Evolutionary conservation across 225 moss, liverwort and hornwort species (phyloP).

Genomic region (Pseudisothecium myosuroides): DNA sequence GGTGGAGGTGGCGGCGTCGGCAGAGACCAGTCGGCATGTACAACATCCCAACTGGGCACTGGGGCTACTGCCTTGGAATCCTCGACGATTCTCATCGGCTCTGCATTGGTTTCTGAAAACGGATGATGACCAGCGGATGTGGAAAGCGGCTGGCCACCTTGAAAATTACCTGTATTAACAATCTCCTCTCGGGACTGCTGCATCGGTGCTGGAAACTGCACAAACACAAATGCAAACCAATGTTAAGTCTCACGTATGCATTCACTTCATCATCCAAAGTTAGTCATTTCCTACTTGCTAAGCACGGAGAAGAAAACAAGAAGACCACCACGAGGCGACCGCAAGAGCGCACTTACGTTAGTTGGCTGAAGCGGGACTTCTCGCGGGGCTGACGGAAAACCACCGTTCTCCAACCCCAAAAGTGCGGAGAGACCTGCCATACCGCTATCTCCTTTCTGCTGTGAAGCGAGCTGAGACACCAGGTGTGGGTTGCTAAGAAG

Average conservation of each 20-base stretch:
- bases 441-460: conserved; percentile 42
- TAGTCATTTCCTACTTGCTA: neutral
- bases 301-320: neutral
- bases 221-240: conserved; percentile 20
- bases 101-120: conserved; percentile 37
- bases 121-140: neutral
- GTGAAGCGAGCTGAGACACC: conserved; percentile 73
- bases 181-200: conserved; percentile 47
- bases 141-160: conserved; percentile 33
- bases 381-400: conserved; percentile 20
- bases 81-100: conserved; percentile 34
- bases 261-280: neutral
- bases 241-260: neutral
- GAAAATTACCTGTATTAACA: conserved; percentile 20
- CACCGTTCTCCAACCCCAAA: conserved; percentile 27
- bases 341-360: conserved; percentile 42
- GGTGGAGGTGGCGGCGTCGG: conserved; percentile 17
- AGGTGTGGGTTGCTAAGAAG: conserved; percentile 84
- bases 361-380: conserved; percentile 34
- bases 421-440: conserved; percentile 31
- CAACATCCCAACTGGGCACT: conserved; percentile 35
- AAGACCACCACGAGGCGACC: conserved; percentile 6
- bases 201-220: conserved; percentile 48
- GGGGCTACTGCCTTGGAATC: conserved; percentile 1
- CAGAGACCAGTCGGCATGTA: conserved; percentile 21